Percentiles rank a stretch among this genome's conserved stretches.
Evolutionary conservation across 1,139 yeast species (phyloP).

Genomic region (Yamadazyma jaroonii): DNA sequence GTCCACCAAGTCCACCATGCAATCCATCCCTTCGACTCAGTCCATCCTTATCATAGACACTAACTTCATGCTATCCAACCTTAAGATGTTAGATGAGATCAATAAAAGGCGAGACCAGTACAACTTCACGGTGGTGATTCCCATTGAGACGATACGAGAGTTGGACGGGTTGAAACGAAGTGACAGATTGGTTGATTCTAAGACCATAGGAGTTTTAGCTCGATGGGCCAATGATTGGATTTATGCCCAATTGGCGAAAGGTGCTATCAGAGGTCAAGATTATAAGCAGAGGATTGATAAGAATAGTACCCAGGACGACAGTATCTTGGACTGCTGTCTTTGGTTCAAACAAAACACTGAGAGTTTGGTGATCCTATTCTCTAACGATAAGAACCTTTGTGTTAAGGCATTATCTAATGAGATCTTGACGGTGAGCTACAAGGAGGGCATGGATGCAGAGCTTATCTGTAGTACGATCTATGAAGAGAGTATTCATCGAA

Average conservation of each 20-base stretch:
- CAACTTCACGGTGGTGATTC: constrained; percentile 58
- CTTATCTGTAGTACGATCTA: constrained; percentile 52
- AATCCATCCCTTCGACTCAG: too few species aligned
- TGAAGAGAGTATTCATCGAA: too few species aligned
- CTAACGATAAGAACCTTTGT: constrained; percentile 84
- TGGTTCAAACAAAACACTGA: constrained; percentile 48
- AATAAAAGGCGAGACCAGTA: constrained; percentile 35
- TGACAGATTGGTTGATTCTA: constrained; percentile 18
- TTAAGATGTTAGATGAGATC: constrained; percentile 53
- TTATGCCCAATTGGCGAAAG: constrained; percentile 54
- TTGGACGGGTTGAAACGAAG: constrained; percentile 74
- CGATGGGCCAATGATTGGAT: constrained; percentile 82
- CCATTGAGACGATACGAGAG: constrained; percentile 68
- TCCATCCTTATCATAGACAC: constrained; percentile 63
- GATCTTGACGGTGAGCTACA: constrained; percentile 64
- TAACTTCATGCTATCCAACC: constrained; percentile 68
- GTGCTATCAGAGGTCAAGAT: constrained; percentile 64
- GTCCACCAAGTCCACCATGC: constrained; percentile 6
- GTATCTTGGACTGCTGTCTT: constrained; percentile 82
- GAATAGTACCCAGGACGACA: constrained; percentile 61
- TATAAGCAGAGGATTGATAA: constrained; percentile 47
- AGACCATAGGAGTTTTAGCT: constrained; percentile 56
- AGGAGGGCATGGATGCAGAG: constrained; percentile 57
- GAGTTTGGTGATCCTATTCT: constrained; percentile 59
- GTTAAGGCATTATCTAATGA: constrained; percentile 69